phyloP scores from a whole-genome alignment of 805 yeast genomes.

The Schwanniomyces sp. region DNA sequence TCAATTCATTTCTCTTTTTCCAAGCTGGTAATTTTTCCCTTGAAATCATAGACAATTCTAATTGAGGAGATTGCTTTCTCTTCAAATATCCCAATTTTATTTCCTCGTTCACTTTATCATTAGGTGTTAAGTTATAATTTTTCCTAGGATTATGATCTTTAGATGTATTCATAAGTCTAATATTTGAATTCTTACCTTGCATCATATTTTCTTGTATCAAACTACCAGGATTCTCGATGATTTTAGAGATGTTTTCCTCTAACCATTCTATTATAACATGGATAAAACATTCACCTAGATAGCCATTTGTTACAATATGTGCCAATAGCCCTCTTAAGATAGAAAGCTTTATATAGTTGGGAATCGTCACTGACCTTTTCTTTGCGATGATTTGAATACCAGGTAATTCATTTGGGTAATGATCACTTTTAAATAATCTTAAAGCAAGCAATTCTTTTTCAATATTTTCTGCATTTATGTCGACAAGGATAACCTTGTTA shows the following conservation, averaged over 20 bases:
- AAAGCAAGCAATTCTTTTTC: constrained; percentile 17
- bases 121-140: background rate
- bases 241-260: constrained; percentile 54
- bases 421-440: constrained; percentile 23
- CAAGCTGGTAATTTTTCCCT: constrained; percentile 82
- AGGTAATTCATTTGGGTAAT: constrained; percentile 68
- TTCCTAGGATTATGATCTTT: background rate
- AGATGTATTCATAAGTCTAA: constrained; percentile 12
- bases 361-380: constrained; percentile 50
- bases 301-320: constrained; percentile 39
- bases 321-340: constrained; percentile 47
- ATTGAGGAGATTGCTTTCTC: constrained; percentile 30
- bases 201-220: constrained; percentile 26
- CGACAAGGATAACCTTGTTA: constrained; percentile 23
- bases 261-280: constrained; percentile 77
- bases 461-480: constrained; percentile 18
- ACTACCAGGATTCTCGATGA: constrained; percentile 76
- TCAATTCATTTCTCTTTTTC: constrained; percentile 58
- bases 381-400: constrained; percentile 58
- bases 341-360: constrained; percentile 69
- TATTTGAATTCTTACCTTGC: background rate
- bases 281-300: constrained; percentile 70
- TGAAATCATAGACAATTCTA: constrained; percentile 32
- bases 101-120: constrained; percentile 4
- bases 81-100: constrained; percentile 14